These are phyloP conservation scores for Dillenia turbinata DNA, from an alignment of 164 flowering plant genomes.

Conservation along the genomic window DNA sequence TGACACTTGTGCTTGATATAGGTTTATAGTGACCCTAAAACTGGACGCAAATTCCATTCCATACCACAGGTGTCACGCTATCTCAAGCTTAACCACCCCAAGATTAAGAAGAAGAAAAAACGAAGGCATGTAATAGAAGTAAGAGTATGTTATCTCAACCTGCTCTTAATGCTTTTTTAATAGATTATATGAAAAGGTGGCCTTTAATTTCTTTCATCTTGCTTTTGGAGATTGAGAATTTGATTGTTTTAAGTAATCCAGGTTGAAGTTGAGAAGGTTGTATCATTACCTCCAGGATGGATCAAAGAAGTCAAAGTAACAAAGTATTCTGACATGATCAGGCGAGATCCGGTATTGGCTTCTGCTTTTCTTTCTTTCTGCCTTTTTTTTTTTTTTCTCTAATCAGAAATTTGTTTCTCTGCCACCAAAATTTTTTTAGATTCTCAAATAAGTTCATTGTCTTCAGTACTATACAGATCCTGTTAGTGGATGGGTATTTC, in stretches of 20 bases:
- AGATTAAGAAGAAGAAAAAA: not conserved
- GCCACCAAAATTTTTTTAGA: not conserved
- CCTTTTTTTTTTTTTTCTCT: not conserved
- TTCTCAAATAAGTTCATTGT: constrained; percentile 6
- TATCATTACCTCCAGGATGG: constrained; percentile 60
- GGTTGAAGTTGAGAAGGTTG: constrained; percentile 34
- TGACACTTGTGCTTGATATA: constrained; percentile 14
- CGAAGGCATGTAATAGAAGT: not conserved
- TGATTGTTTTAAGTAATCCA: constrained; percentile 26
- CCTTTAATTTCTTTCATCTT: not conserved
- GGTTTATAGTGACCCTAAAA: constrained; percentile 31
- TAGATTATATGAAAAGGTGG: not conserved
- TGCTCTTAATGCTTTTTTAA: constrained; percentile 3
- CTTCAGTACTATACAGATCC: constrained; percentile 75
- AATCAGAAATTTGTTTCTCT: not conserved
- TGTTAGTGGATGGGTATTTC: constrained; percentile 44
- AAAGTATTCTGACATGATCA: constrained; percentile 18
- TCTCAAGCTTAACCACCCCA: constrained; percentile 19
- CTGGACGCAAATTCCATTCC: constrained; percentile 33
- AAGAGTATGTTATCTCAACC: not conserved
- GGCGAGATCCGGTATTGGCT: constrained; percentile 46
- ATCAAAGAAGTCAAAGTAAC: constrained; percentile 33
- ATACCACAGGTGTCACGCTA: constrained; percentile 27
- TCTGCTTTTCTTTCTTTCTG: not conserved
- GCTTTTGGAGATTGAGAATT: not conserved